Evolutionary conservation across 495 filamentous ascomycete genomes (phyloP), one percentile per base, ranked within the genome.

Genomic region (Podospora australis): DNA sequence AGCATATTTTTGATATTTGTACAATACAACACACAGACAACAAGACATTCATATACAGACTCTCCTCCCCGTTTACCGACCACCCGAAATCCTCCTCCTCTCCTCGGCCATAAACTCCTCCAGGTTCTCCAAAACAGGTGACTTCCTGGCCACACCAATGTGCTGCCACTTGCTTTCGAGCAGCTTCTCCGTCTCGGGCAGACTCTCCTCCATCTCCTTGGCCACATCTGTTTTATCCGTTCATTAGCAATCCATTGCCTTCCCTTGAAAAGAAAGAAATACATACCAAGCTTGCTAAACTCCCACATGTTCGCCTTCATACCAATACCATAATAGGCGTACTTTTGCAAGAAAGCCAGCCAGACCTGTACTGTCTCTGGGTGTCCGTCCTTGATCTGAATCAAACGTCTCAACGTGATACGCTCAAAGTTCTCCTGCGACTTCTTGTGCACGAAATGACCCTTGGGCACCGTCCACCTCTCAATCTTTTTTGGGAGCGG

Each of bases 271-370:
- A 29, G 20, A 44, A 16, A 13, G 21, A 46, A 41, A 40, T 53
- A 70, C 73, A 42, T 67, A 66, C 87, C 84, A 24, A 95, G 60
- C 48, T 77, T 78, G 56, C 85, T 80, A 70, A 85, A 85, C 60
- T 91, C 86, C 84, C 85, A 98, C 39, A 97, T 77, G 60, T 98
- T 96, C 20, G 94, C 91, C 75, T 98, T 98, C 90, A 98, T 95
- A 59, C 92, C 92, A 21, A 97, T 82, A 7, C 94, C 92, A 62
- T 94, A 87, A 63, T 91, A 96, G 11, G 85, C 82, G 60, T 95
- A 82, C 68, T 92, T 95, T 64, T 81, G 79, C 53, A 98, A 63
- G 53, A 92, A 97, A 10, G 87, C 90, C 36, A 98, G 67, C 92
- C 92, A 98, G 20, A 86, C 59, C 66, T 92, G 82, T 28, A 98